Evolutionary conservation across 2,329 filamentous ascomycete genomes (phyloP).

Genomic region (Aspergillus tamarii): DNA sequence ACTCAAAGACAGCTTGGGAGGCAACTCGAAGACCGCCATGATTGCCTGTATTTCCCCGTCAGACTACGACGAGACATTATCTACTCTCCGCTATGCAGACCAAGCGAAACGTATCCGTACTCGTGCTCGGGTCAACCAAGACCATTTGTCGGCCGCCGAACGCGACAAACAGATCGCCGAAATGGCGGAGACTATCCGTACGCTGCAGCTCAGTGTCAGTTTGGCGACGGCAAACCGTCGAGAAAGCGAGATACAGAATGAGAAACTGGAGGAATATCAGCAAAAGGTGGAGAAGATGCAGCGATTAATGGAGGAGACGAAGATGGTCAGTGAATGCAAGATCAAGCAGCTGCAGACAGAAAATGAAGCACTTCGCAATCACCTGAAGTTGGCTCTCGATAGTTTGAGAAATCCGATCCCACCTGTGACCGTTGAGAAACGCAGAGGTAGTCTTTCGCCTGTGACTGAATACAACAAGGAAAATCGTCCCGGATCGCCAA

Average conservation of each 20-base stretch:
- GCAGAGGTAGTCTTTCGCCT: constrained; percentile 41
- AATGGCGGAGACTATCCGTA: constrained; percentile 93
- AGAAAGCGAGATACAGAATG: constrained; percentile 75
- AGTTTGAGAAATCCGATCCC: constrained; percentile 93
- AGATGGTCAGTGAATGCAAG: constrained; percentile 89
- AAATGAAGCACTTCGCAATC: constrained; percentile 85
- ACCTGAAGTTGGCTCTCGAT: constrained; percentile 82
- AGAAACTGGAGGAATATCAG: constrained; percentile 92
- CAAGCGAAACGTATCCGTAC: constrained; percentile 97
- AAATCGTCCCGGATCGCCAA: constrained; percentile 33
- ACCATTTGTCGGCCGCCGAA: constrained; percentile 87
- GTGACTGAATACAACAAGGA: constrained; percentile 62
- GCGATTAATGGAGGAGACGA: constrained; percentile 91
- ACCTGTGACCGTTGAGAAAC: constrained; percentile 37
- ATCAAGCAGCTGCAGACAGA: constrained; percentile 86
- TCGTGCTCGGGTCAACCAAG: constrained; percentile 91
- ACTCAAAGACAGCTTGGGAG: constrained; percentile 91
- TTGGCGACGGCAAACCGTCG: constrained; percentile 68
- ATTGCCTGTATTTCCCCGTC: constrained; percentile 95
- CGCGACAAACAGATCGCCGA: constrained; percentile 90
- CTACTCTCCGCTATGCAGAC: constrained; percentile 93
- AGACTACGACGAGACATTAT: constrained; percentile 96
- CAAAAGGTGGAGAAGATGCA: constrained; percentile 87
- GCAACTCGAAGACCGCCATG: constrained; percentile 98
- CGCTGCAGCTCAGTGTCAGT: constrained; percentile 74